Percentiles rank a stretch among this genome's conserved stretches.
These are phyloP conservation scores for Mortierella sp. DNA, from an alignment of 371 early-diverging fungal species.

Conservation along the genomic window DNA sequence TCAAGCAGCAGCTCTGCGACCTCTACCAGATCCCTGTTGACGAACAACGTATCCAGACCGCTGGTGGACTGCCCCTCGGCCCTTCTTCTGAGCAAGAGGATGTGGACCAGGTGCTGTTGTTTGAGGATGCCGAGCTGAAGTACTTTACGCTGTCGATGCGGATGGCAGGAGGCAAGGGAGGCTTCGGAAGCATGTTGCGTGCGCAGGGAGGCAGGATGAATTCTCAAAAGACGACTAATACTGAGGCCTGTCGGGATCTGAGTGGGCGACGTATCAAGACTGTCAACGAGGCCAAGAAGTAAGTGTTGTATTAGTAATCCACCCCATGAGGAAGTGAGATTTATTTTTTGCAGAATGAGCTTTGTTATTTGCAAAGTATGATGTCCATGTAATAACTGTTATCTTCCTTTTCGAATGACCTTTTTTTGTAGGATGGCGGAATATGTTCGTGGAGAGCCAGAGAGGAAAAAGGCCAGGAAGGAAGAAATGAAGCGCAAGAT, in stretches of 20 bases:
- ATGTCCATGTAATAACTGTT: neutral
- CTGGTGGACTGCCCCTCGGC: conserved; percentile 59
- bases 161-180: conserved; percentile 92
- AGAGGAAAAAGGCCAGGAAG: conserved; percentile 75
- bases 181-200: conserved; percentile 95
- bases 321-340: no score
- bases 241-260: conserved; percentile 95
- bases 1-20: conserved; percentile 60
- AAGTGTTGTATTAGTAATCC: conserved; percentile 22
- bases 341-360: no score
- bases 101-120: conserved; percentile 34
- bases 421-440: conserved; percentile 77
- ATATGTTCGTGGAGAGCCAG: conserved; percentile 79
- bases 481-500: conserved; percentile 87
- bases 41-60: conserved; percentile 64
- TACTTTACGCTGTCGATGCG: conserved; percentile 60
- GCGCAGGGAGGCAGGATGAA: conserved; percentile 96
- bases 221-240: conserved; percentile 91
- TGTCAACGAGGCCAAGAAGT: conserved; percentile 92
- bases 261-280: conserved; percentile 91
- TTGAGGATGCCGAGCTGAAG: conserved; percentile 21
- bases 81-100: conserved; percentile 38
- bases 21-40: conserved; percentile 61
- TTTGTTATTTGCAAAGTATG: neutral
- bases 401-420: neutral